Base-by-base conservation (phyloP, 2,329 filamentous ascomycete genomes). In the Pestalotiopsis sp. region DNA sequence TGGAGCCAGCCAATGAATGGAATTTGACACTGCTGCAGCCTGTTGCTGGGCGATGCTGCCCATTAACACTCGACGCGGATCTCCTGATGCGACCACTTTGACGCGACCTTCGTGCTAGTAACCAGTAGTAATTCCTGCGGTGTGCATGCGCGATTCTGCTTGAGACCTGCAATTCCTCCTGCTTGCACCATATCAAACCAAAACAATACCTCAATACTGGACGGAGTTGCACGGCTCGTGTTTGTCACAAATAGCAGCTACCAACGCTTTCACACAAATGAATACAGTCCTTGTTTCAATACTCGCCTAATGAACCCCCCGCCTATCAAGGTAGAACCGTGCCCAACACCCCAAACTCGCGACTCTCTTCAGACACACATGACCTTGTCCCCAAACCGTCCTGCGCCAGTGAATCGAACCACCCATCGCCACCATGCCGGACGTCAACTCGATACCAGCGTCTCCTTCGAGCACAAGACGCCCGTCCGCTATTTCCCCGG, bases 401-500 rank as follows among this genome's bases (percentile, higher is more conserved):
- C 45, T 52, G 45, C 17, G n/a, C 20, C 20, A 52, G 45, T n/a
- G 45, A 17, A 52, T 52, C 45, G 17, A n/a, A 52, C 20, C 45
- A 38, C 27, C 27, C 59, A 39, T 17, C 31, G 20, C 31, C 27
- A 74, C 68, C 65, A 88, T 87, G 85, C 86, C 85, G 27, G 63
- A 70, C 45, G 52, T 70, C 66, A 68, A 66, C 63, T 70, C 69
- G 20, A 66, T 70, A n/a, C 66, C 69, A 49, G 31, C 66, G 11
- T 68, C 69, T 20, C 58, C 67, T 11, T 61, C 62, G 27, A 63
- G 56, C 39, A 68, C 83, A 25, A 80, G 83, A 63, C 84, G 85
- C 62, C 77, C 82, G 57, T 85, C 85, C 38, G 78, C 80, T 23
- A 79, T 79, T 68, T 82, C 84, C 68, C 84, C 84, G 52, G 38